These are phyloP conservation scores for Quercus alba DNA, from an alignment of 306 rosid species.

Conservation along the genomic window DNA sequence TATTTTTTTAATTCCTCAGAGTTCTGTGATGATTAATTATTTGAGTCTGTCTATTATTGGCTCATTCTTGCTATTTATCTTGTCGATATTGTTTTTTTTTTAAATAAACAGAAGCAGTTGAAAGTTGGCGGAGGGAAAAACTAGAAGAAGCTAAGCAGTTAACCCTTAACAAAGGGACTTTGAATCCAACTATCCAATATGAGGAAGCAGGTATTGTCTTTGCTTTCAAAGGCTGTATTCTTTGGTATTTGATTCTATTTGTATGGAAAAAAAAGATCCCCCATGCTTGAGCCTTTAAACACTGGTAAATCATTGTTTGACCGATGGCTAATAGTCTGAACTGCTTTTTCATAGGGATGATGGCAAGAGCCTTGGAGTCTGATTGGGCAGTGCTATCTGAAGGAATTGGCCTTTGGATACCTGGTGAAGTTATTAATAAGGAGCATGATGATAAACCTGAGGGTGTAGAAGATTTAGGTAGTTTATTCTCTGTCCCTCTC, in stretches of 20 bases:
- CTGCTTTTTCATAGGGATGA: conserved; percentile 45
- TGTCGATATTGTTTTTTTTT: conserved; percentile 3
- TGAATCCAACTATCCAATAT: conserved; percentile 41
- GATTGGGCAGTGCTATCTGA: conserved; percentile 64
- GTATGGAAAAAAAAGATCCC: not conserved
- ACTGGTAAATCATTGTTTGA: not conserved
- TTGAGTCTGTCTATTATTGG: not conserved
- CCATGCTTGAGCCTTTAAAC: not conserved
- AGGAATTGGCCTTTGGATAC: conserved; percentile 92
- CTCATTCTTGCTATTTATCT: conserved; percentile 16
- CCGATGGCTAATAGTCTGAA: conserved; percentile 5
- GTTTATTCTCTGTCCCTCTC: not conserved
- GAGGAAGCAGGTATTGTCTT: conserved; percentile 69
- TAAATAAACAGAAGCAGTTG: conserved; percentile 54
- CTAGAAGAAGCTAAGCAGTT: conserved; percentile 51
- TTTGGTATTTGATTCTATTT: conserved; percentile 3
- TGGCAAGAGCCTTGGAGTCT: conserved; percentile 72
- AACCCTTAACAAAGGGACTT: conserved; percentile 18
- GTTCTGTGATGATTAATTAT: not conserved
- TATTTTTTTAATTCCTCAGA: not conserved
- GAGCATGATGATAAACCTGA: conserved; percentile 81
- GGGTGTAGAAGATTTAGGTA: conserved; percentile 65
- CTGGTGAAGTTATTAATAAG: conserved; percentile 44
- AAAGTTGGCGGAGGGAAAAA: conserved; percentile 81
- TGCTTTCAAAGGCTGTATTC: conserved; percentile 3